phyloP scores from a whole-genome alignment of 2,329 filamentous ascomycete species.

The Penicillium sp. region DNA sequence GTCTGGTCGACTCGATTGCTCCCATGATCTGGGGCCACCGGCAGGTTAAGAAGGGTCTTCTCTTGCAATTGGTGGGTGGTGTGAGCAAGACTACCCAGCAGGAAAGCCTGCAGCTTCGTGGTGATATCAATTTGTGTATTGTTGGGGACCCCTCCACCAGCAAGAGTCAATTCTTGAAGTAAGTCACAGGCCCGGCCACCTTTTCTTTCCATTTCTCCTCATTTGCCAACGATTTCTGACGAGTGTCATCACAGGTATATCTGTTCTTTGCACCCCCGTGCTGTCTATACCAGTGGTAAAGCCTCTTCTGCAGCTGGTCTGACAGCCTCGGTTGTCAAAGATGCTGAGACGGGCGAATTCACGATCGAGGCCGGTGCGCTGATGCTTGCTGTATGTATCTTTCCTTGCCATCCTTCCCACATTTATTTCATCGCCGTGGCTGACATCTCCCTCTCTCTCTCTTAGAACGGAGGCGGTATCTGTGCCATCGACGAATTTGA shows the following conservation, averaged over 20 bases:
- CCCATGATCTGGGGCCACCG: slow-evolving; percentile 97
- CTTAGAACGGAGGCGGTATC: slow-evolving; percentile 70
- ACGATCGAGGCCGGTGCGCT: slow-evolving; percentile 97
- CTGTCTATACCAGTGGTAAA: slow-evolving; percentile 96
- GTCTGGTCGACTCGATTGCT: slow-evolving; percentile 86
- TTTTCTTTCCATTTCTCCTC: too few species aligned
- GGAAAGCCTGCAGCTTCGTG: slow-evolving; percentile 91
- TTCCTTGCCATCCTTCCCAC: neutral
- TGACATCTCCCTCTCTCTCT: neutral
- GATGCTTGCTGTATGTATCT: slow-evolving; percentile 68
- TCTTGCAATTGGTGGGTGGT: slow-evolving; percentile 93
- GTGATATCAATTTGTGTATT: slow-evolving; percentile 97
- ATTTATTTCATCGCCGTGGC: neutral
- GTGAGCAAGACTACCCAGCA: slow-evolving; percentile 77
- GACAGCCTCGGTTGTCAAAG: slow-evolving; percentile 93
- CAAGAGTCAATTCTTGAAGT: slow-evolving; percentile 94
- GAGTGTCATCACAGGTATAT: slow-evolving; percentile 56
- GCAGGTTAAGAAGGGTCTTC: slow-evolving; percentile 92
- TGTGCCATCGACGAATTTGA: slow-evolving; percentile 99
- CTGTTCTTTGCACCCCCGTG: slow-evolving; percentile 90
- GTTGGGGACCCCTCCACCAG: slow-evolving; percentile 95
- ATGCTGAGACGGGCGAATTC: slow-evolving; percentile 97
- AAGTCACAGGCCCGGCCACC: slow-evolving; percentile 19
- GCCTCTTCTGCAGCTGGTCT: slow-evolving; percentile 95
- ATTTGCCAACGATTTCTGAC: neutral